Conservation (phyloP, 352 stramenopile genomes). For the Pythium dissotocum region DNA sequence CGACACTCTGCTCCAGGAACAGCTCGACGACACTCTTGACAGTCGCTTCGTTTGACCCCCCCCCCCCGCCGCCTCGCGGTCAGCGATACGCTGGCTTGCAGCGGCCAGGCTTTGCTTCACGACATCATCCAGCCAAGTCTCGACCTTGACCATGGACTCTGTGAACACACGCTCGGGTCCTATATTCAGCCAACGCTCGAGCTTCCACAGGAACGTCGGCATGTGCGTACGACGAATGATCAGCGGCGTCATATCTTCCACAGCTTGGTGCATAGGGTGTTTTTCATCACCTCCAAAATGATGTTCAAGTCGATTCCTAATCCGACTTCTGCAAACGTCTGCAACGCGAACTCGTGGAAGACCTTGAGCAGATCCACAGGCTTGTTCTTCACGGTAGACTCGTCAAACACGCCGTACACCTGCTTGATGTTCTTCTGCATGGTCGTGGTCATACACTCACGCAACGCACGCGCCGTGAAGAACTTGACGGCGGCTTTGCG, state of each 20-base stretch:
- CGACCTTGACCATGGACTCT: no score
- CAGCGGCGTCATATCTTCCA: constrained; percentile 33
- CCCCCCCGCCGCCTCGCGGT: no score
- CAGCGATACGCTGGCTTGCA: constrained; percentile 3
- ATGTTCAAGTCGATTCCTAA: constrained; percentile 45
- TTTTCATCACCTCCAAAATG: constrained; percentile 33
- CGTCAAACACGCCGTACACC: constrained; percentile 2
- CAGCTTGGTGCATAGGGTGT: constrained; percentile 39
- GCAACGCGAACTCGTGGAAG: constrained; percentile 46
- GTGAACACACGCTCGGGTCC: constrained; percentile 39
- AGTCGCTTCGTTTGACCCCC: no score
- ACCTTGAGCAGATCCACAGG: constrained; percentile 23
- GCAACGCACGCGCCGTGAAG: constrained; percentile 30
- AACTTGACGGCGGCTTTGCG: constrained; percentile 28
- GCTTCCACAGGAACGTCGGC: constrained; percentile 51
- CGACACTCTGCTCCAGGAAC: constrained; percentile 9
- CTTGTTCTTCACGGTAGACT: background rate
- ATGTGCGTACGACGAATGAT: constrained; percentile 43
- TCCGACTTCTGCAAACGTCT: constrained; percentile 47
- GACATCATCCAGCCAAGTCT: constrained; percentile 31
- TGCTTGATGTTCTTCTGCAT: background rate
- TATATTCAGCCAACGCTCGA: constrained; percentile 44
- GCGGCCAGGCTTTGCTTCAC: constrained; percentile 34
- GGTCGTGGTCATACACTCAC: constrained; percentile 16
- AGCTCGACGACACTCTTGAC: constrained; percentile 16